Evolutionary conservation across 148 eudicot species (phyloP), one percentile per base, ranked within the genome.

Genomic region (Amaranthus hypochondriacus): DNA sequence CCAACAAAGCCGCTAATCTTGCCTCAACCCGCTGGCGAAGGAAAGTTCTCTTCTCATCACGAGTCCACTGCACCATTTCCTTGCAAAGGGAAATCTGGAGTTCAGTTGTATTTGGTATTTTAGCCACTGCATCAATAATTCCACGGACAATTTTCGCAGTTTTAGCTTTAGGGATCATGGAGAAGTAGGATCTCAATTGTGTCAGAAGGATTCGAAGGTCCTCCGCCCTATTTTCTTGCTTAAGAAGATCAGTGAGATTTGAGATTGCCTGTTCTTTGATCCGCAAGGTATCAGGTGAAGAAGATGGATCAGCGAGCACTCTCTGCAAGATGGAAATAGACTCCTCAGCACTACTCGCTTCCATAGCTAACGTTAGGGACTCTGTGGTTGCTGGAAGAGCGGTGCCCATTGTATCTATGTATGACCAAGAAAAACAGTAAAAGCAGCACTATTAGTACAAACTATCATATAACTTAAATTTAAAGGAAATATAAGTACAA

Each of bases 1-100:
- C 78, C 78, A 84, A 52, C 65, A 84, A 53, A 52, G 87, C 76
- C 56, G 87, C 87, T 9, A 84, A 80, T 65, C 84, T 69, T 10
- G 87, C 87, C 73, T 81, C 84, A 49, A 84, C 84, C 18, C 84
- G 76, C 50, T 84, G 87, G 13, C 84, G 72, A 49, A 84, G 80
- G 47, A 84, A 84, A 70, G 87, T 81, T 51, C 84, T 62, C 66
- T 84, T 84, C 74, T 84, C 87, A 54, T 70, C 66, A 61, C 83
- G 77, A 6, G 87, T 81, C 84, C 83, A 84, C 64, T 84, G 81
- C 11, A 84, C 83, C 83, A 81, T 84, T 50, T 84, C 87, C 71
- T 81, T 84, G 83, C 87, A 81, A 5, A 84, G 87, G 62, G 84
- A 76, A 54, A 81, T 84, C 76, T 84, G 87, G 42, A 81, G 87